Percentiles rank a stretch among this genome's conserved stretches.
phyloP scores from a whole-genome alignment of 2,329 filamentous ascomycete species.

The Verticillium nonalfalfae region DNA sequence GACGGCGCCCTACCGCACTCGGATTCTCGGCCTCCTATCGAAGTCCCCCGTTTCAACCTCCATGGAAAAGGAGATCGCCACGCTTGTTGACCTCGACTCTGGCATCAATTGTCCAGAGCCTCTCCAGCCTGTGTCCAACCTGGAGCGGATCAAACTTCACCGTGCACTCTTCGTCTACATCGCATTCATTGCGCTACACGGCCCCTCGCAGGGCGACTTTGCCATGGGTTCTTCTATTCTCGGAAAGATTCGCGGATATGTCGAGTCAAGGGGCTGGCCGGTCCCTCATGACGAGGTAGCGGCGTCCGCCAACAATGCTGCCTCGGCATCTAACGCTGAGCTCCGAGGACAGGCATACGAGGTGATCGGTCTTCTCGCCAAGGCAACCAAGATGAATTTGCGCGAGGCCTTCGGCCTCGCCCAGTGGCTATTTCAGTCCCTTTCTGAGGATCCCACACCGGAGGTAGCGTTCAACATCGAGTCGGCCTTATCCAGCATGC shows the following conservation, averaged over 20 bases:
- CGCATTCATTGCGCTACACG: constrained; percentile 77
- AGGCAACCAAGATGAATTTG: constrained; percentile 52
- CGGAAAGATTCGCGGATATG: constrained; percentile 62
- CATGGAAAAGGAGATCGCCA: constrained; percentile 61
- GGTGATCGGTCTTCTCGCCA: constrained; percentile 76
- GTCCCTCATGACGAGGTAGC: constrained; percentile 48
- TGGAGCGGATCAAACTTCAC: constrained; percentile 75
- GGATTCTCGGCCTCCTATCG: constrained; percentile 67
- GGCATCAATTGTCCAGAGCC: constrained; percentile 12
- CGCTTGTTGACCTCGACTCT: constrained; percentile 56
- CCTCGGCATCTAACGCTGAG: constrained; percentile 39
- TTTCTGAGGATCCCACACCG: constrained; percentile 71
- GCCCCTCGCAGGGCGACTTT: constrained; percentile 51
- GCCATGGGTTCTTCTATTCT: constrained; percentile 65
- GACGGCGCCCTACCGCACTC: constrained; percentile 67
- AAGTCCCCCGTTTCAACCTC: constrained; percentile 71
- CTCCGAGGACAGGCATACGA: constrained; percentile 82
- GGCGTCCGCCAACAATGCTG: constrained; percentile 35
- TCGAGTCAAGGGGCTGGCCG: constrained; percentile 81
- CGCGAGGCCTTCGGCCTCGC: constrained; percentile 48
- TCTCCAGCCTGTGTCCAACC: constrained; percentile 40
- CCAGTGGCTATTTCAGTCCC: constrained; percentile 74
- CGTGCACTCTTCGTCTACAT: constrained; percentile 80
- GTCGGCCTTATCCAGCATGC: constrained; percentile 74
- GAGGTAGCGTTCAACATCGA: constrained; percentile 84